Base-by-base conservation (phyloP, 768 basidiomycete species). In the Tricholoma terreum region DNA sequence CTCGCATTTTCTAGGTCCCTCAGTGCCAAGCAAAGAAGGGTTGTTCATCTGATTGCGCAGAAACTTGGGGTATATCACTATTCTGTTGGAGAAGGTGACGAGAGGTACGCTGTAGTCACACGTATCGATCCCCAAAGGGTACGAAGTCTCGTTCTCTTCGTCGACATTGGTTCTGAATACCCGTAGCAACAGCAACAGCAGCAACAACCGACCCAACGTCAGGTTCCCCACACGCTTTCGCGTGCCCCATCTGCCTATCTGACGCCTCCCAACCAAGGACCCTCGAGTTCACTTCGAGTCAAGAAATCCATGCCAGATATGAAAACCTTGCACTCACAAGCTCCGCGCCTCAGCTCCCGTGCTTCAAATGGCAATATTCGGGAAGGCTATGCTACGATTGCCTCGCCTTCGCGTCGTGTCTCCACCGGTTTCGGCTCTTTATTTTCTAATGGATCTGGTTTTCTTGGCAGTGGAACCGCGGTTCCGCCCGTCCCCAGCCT, bases 291-390 rank as follows among this genome's bases (percentile, higher is more conserved):
- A 40, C 82, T 98, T 54, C 87, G 95, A 40, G 85, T 88, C 72
- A 98, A 98, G 80, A 97, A 97, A 75, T 96, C 94, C 21, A 98
- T 98, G 97, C 97, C 97, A 2, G 94, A 98, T 73, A 86, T 98
- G 85, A 92, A 92, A 75, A 89, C 89, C 14, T 73, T 93, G 61
- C 91, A 92, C 59, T 79, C 86, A 15, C 85, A 87, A 65, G 86
- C 87, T 1, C 91, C 90, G 33, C 87, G 91, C 52, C 81, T 94
- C 48, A 84, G 76, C 56, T 87, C 88, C 14, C 88, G 91, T 58
- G 80, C 90, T 15, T 94, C 91, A 48, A 94, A 92, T 69, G 90
- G 91, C 55, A 94, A 94, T 68, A 92, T 94, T 56, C 86, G 92
- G 42, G 82, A 84, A 69, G 90, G 90, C 27, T 94, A 90, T 72